Conservation (phyloP, 2,329 filamentous ascomycete species). For the Lachnellula subtilissima region DNA sequence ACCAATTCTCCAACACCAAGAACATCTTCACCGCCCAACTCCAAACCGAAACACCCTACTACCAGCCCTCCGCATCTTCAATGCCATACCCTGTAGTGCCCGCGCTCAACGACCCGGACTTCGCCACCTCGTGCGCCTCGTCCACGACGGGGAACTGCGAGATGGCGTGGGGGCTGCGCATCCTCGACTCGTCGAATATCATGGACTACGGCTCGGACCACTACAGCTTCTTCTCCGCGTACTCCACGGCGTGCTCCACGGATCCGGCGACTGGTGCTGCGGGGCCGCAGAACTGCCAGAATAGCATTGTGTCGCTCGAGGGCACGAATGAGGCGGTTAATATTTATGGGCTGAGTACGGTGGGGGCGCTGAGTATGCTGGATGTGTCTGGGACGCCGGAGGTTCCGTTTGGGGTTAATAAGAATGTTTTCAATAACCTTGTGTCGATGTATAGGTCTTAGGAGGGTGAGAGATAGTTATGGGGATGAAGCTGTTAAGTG, state of each 20-base stretch:
- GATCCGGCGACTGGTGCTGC: not conserved
- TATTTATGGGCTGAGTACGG: slow-evolving; percentile 19
- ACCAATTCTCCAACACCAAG: slow-evolving; percentile 39
- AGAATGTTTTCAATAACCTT: not conserved
- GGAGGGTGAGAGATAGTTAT: not conserved
- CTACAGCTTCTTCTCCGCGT: slow-evolving; percentile 55
- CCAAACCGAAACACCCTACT: slow-evolving; percentile 26
- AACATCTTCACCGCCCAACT: slow-evolving; percentile 24
- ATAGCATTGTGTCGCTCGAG: not conserved
- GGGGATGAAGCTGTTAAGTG: too few species aligned
- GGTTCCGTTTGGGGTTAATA: not conserved
- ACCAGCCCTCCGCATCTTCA: slow-evolving; percentile 10
- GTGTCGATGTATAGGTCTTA: not conserved
- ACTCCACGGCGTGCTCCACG: slow-evolving; percentile 25
- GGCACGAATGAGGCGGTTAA: slow-evolving; percentile 13
- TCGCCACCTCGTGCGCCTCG: slow-evolving; percentile 28
- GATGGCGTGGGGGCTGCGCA: slow-evolving; percentile 60
- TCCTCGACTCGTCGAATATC: slow-evolving; percentile 45
- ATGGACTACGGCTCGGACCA: slow-evolving; percentile 47
- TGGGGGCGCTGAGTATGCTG: slow-evolving; percentile 22
- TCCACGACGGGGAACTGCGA: slow-evolving; percentile 37
- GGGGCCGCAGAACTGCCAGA: not conserved
- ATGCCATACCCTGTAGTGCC: slow-evolving; percentile 1
- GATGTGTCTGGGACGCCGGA: slow-evolving; percentile 9
- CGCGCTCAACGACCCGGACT: slow-evolving; percentile 43